phyloP scores from a whole-genome alignment of 352 stramenopile species.

The Phytophthora quininea region DNA sequence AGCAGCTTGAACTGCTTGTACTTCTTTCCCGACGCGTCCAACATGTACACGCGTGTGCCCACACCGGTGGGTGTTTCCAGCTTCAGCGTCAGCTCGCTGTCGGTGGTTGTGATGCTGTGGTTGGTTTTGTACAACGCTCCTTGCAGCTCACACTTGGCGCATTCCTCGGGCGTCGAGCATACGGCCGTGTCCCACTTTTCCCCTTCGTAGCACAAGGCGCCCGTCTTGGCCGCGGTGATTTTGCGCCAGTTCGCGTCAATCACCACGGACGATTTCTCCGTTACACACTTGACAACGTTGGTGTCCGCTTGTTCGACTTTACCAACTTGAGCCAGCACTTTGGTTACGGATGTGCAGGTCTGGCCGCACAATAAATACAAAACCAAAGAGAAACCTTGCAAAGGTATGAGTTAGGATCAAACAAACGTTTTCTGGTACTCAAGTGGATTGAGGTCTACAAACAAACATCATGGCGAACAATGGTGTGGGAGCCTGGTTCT shows the following conservation, averaged over 20 bases:
- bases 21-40: constrained; percentile 28
- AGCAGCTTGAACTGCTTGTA: constrained; percentile 58
- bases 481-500: too few species aligned
- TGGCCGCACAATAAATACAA: too few species aligned
- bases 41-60: constrained; percentile 58
- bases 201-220: constrained; percentile 50
- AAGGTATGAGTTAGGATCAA: too few species aligned
- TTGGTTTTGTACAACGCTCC: constrained; percentile 57
- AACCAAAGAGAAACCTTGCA: too few species aligned
- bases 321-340: constrained; percentile 16
- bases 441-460: too few species aligned
- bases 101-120: constrained; percentile 46
- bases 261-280: constrained; percentile 51
- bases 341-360: too few species aligned
- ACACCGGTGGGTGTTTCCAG: constrained; percentile 58
- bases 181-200: constrained; percentile 44
- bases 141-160: constrained; percentile 53
- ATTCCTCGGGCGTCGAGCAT: constrained; percentile 45
- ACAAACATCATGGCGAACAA: too few species aligned
- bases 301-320: constrained; percentile 6
- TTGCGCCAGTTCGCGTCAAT: constrained; percentile 65
- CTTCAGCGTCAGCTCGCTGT: constrained; percentile 38
- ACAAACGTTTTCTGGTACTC: too few species aligned
- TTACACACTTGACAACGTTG: constrained; percentile 35
- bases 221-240: constrained; percentile 49